Evolutionary conservation across 2,329 filamentous ascomycete species (phyloP), one percentile per base, ranked within the genome.

Genomic region (Samsoniella hepiali): DNA sequence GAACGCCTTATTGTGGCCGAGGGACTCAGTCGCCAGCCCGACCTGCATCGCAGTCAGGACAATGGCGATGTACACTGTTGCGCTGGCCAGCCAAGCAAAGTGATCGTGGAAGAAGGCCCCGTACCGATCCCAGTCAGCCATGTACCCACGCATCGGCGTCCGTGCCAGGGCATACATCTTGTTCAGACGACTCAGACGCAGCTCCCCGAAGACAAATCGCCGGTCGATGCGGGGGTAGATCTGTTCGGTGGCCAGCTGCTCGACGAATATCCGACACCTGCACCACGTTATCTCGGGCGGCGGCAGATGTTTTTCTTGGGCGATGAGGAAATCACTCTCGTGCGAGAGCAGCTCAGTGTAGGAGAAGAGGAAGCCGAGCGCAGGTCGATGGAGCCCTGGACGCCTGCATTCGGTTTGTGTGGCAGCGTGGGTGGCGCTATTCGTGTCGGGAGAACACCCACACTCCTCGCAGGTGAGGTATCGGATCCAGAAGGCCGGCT

Each of bases 41-140:
- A 82, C 78, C 69, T 84, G 81, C 78, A 84, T 80, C 0, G 81
- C 80, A 3, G 77, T 77, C 38, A 84, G 71, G 22, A 82, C 72
- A 17, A 83, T 67, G 45, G 68, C 9, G 74, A 34, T 7, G 32
- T 34, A 34, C 32, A 34, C 22, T 34, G 0, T 34, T 34, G 32
- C 32, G 3, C 32, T 70, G 1, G 77, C 70, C 1, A 83, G 65
- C 74, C 70, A 76, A 22, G 72, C 71, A 31, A 82, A 75, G 65
- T 82, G 79, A 40, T 78, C 71, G 17, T 17, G 15, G 13, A 47
- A 27, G n/a, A 47, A 47, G 13, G 44, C 3, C 1, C n/a, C 44
- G 44, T 22, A 27, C 44, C 17, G 5, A 5, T 22, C n/a, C 44
- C 17, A 13, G 15, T 27, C 1, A 8, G 44, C 1, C 10, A 47